These are phyloP conservation scores for Annulohypoxylon moriforme DNA, from an alignment of 495 filamentous ascomycete species.

Conservation along the genomic window DNA sequence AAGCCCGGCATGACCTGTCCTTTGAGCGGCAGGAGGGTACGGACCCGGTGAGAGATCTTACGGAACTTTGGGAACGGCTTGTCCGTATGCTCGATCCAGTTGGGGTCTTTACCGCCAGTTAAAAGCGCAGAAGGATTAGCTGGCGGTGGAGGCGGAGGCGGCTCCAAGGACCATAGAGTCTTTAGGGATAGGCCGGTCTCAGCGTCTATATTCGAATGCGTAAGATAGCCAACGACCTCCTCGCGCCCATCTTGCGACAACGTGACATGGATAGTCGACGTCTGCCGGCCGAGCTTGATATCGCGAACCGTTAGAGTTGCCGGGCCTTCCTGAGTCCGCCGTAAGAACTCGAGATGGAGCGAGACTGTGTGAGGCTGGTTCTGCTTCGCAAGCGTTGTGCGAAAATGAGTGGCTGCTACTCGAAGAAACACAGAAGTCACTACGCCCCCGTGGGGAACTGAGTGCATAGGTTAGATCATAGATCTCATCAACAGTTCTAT, in stretches of 20 bases:
- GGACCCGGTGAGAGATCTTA: slow-evolving; percentile 64
- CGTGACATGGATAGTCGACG: slow-evolving; percentile 75
- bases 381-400: slow-evolving; percentile 68
- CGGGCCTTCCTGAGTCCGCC: slow-evolving; percentile 71
- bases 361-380: slow-evolving; percentile 73
- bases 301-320: slow-evolving; percentile 71
- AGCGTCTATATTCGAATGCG: slow-evolving; percentile 67
- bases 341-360: slow-evolving; percentile 77
- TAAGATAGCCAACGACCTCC: slow-evolving; percentile 75
- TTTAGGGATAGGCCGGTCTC: slow-evolving; percentile 68
- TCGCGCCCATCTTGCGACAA: slow-evolving; percentile 63
- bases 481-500: background rate
- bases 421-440: slow-evolving; percentile 72
- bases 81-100: slow-evolving; percentile 55
- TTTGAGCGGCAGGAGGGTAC: slow-evolving; percentile 66
- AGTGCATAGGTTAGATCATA: background rate
- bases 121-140: slow-evolving; percentile 54
- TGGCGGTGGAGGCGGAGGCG: slow-evolving; percentile 57
- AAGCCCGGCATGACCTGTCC: slow-evolving; percentile 56
- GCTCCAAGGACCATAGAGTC: slow-evolving; percentile 61
- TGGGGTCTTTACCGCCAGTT: slow-evolving; percentile 52
- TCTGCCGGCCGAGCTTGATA: slow-evolving; percentile 75
- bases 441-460: slow-evolving; percentile 84
- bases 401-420: slow-evolving; percentile 71
- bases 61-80: slow-evolving; percentile 69